Evolutionary conservation across 257 asterid species (phyloP).

Genomic region (Nicotiana otophora): DNA sequence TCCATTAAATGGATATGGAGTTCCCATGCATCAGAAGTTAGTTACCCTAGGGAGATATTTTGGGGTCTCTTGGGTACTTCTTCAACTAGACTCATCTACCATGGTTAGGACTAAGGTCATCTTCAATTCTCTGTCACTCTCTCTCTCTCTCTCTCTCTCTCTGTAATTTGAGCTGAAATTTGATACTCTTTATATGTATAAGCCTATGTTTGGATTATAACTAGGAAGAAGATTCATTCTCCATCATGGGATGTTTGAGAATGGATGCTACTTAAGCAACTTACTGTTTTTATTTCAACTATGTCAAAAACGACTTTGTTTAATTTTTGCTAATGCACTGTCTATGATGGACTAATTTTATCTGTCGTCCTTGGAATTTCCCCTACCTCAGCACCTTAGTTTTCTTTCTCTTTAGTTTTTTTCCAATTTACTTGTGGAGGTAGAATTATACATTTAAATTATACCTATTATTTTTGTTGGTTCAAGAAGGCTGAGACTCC

Average conservation of each 20-base stretch:
- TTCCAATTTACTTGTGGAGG: background rate
- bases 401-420: background rate
- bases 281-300: slow-evolving; percentile 25
- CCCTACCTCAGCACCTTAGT: background rate
- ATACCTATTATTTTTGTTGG: too few relatives aligned
- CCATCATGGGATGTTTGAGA: slow-evolving; percentile 23
- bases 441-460: too few relatives aligned
- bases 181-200: slow-evolving; percentile 28
- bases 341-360: background rate
- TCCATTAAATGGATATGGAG: slow-evolving; percentile 57
- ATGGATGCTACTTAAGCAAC: slow-evolving; percentile 12
- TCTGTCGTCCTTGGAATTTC: background rate
- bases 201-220: slow-evolving; percentile 49
- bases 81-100: slow-evolving; percentile 49
- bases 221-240: slow-evolving; percentile 33
- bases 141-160: slow-evolving; percentile 15
- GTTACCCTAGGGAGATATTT: slow-evolving; percentile 52
- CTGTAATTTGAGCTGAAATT: slow-evolving; percentile 21
- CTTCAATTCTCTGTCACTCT: slow-evolving; percentile 10
- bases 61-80: slow-evolving; percentile 55
- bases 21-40: slow-evolving; percentile 47
- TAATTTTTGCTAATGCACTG: background rate
- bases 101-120: slow-evolving; percentile 85
- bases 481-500: too few relatives aligned
- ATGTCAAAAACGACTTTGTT: slow-evolving; percentile 23